Evolutionary conservation across 163 green algal species (phyloP), one percentile per base, ranked within the genome.

Genomic region (Chlorella variabilis): DNA sequence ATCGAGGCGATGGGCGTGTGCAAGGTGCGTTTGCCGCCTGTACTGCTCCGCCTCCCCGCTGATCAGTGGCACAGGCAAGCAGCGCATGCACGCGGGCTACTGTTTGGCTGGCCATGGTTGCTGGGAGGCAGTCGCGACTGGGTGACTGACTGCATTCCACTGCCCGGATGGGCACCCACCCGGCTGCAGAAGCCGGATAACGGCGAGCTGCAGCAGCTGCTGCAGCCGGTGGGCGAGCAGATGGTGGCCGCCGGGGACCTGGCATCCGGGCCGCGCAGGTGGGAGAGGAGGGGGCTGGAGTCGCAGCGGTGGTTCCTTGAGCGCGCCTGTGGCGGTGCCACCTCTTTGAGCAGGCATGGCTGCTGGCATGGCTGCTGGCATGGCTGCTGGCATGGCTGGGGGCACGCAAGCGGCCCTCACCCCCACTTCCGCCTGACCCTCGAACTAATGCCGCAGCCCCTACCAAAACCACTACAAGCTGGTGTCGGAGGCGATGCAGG

Each of bases 391-490:
- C n/a, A n/a, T n/a, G n/a, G n/a, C n/a, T n/a, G n/a, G n/a, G n/a
- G n/a, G n/a, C n/a, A n/a, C n/a, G n/a, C n/a, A n/a, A n/a, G n/a
- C n/a, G n/a, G n/a, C n/a, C n/a, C n/a, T n/a, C n/a, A n/a, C n/a
- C n/a, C n/a, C n/a, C n/a, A n/a, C n/a, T n/a, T n/a, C n/a, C n/a
- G n/a, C n/a, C n/a, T n/a, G n/a, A n/a, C n/a, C n/a, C n/a, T n/a
- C n/a, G n/a, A n/a, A n/a, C n/a, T n/a, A n/a, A n/a, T n/a, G n/a
- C n/a, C n/a, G 36, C 73, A 80, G 74, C 29, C 70, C 90, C 31
- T 84, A 87, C 58, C 87, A 89, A 58, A 85, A 93, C 76, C 92
- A 96, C 81, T 83, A 87, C 83, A 96, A 95, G 86, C 79, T 88
- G 1, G 87, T 95, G 25, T 84, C 92, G 1, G 95, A 98, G 81